phyloP scores from a whole-genome alignment of 352 stramenopile genomes.

The Phytophthora macrochlamydospora region DNA sequence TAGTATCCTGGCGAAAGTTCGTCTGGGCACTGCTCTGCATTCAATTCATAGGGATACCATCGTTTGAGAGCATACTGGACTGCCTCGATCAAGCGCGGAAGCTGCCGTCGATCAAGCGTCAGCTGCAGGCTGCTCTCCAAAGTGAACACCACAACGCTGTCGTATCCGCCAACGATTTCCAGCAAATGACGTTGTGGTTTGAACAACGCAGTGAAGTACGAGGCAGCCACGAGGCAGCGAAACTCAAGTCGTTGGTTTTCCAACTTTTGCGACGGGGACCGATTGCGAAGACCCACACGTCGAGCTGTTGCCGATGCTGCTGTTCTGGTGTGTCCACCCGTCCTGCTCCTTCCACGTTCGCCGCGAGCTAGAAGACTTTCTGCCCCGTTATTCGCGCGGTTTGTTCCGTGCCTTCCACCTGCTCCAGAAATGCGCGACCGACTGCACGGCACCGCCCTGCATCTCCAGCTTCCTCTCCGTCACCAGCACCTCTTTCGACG shows the following conservation, averaged over 20 bases:
- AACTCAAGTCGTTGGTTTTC: slow-evolving; percentile 43
- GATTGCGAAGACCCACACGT: neutral
- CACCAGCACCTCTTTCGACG: slow-evolving; percentile 3
- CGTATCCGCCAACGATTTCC: slow-evolving; percentile 33
- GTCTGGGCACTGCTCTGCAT: slow-evolving; percentile 47
- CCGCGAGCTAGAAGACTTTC: slow-evolving; percentile 35
- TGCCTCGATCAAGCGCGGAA: slow-evolving; percentile 16
- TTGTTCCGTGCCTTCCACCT: slow-evolving; percentile 43
- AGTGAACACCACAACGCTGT: slow-evolving; percentile 1
- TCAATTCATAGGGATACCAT: slow-evolving; percentile 39
- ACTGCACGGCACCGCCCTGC: neutral
- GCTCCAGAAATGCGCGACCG: slow-evolving; percentile 10
- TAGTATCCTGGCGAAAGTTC: slow-evolving; percentile 44
- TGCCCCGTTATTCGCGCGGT: slow-evolving; percentile 45
- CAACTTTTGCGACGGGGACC: slow-evolving; percentile 26
- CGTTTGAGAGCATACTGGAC: slow-evolving; percentile 27
- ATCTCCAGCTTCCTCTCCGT: slow-evolving; percentile 29
- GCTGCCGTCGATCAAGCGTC: slow-evolving; percentile 9
- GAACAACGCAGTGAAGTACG: slow-evolving; percentile 10
- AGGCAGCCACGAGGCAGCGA: neutral
- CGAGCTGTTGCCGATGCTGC: slow-evolving; percentile 38
- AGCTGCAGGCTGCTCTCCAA: neutral
- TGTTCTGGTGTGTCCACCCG: slow-evolving; percentile 44
- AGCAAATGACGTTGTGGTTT: slow-evolving; percentile 50
- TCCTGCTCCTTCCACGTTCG: slow-evolving; percentile 31